A percentile compares a stretch with the other conserved stretches of the same genome.
Evolutionary conservation across 495 filamentous ascomycete species (phyloP).

Genomic region (Bacidia rubella): DNA sequence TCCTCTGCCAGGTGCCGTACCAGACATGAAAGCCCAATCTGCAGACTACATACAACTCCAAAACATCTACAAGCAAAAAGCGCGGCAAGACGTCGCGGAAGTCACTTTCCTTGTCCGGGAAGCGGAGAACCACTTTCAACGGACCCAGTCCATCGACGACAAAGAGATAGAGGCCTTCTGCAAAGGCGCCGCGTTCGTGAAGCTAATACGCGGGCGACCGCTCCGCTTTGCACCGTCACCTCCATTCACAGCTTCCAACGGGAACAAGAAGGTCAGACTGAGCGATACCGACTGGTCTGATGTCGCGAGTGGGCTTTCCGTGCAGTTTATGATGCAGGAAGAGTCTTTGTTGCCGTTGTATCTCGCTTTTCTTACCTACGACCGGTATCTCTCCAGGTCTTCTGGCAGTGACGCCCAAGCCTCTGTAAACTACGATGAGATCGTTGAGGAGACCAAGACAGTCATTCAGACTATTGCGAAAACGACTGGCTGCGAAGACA

Average conservation of each 20-base stretch:
- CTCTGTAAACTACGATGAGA: background rate
- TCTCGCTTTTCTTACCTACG: conserved; percentile 57
- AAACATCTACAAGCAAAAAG: conserved; percentile 86
- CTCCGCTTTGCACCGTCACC: conserved; percentile 29
- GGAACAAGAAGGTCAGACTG: background rate
- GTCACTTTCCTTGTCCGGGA: conserved; percentile 56
- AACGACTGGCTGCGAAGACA: background rate
- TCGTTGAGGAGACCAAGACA: background rate
- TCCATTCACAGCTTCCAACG: background rate
- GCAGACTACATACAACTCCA: conserved; percentile 84
- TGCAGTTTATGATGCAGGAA: conserved; percentile 6
- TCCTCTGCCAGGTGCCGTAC: conserved; percentile 75
- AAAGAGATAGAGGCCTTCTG: conserved; percentile 86
- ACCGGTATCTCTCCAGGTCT: conserved; percentile 17
- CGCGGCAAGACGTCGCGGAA: conserved; percentile 64
- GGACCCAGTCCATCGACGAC: conserved; percentile 40
- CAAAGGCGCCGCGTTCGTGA: conserved; percentile 89
- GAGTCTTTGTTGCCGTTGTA: conserved; percentile 66
- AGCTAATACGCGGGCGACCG: conserved; percentile 56
- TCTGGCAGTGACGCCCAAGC: background rate
- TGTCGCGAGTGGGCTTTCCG: conserved; percentile 17
- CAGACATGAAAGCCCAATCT: conserved; percentile 97
- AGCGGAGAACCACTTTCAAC: conserved; percentile 40
- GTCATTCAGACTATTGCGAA: background rate
- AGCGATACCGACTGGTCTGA: conserved; percentile 19